A percentile compares a stretch with the other conserved stretches of the same genome.
phyloP scores from a whole-genome alignment of 1,284 basidiomycete genomes.

The Malassezia pachydermatis region DNA sequence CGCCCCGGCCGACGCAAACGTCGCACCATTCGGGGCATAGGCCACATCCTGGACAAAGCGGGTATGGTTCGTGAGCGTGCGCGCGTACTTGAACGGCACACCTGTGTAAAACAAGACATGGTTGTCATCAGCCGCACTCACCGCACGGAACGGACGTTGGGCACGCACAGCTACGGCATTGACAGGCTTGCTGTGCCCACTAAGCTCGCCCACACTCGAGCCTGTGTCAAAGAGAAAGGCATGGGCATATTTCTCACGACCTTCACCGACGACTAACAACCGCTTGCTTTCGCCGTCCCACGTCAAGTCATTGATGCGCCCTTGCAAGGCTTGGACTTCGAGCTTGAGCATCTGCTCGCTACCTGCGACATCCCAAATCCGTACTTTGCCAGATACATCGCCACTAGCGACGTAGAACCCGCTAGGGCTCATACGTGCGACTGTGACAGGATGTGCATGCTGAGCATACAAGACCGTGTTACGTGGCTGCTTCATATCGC shows the following conservation, averaged over 20 bases:
- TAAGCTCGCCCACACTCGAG: constrained; percentile 80
- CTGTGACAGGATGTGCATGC: constrained; percentile 73
- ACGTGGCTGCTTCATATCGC: constrained; percentile 16
- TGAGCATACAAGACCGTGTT: constrained; percentile 57
- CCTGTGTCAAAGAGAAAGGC: constrained; percentile 55
- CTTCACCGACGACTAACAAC: constrained; percentile 91
- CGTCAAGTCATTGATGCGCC: constrained; percentile 78
- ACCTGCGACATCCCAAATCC: constrained; percentile 85
- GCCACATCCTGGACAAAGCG: constrained; percentile 89
- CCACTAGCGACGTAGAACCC: constrained; percentile 85
- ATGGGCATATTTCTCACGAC: constrained; percentile 61
- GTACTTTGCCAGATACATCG: constrained; percentile 51
- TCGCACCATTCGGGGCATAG: constrained; percentile 56
- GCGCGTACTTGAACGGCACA: constrained; percentile 52
- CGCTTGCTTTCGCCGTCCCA: constrained; percentile 91
- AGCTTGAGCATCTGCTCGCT: constrained; percentile 74
- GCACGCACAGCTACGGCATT: constrained; percentile 84
- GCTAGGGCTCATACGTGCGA: constrained; percentile 82
- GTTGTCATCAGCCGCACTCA: constrained; percentile 58
- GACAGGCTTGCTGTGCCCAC: constrained; percentile 83
- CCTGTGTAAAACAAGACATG: constrained; percentile 72
- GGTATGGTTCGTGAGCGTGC: constrained; percentile 58
- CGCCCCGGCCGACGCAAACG: constrained; percentile 78
- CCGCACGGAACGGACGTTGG: constrained; percentile 78
- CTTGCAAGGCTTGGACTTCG: constrained; percentile 60